These are phyloP conservation scores for Serendipita sp. DNA, from an alignment of 768 basidiomycete genomes.

Conservation along the genomic window DNA sequence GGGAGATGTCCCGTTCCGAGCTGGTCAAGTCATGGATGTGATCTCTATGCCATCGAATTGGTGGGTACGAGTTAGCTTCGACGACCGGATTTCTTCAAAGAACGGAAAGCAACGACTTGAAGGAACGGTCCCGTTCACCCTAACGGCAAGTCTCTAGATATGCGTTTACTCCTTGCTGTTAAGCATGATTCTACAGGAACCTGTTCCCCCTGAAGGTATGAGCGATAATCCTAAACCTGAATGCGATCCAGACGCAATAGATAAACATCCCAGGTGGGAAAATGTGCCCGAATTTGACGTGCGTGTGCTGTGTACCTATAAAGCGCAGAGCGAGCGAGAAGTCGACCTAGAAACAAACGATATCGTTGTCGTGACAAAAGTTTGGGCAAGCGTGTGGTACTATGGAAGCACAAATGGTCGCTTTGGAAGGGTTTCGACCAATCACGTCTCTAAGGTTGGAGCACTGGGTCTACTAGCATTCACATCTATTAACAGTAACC, in stretches of 20 bases:
- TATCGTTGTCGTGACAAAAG: neutral
- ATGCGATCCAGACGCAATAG: neutral
- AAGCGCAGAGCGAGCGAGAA: neutral
- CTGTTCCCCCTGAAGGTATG: neutral
- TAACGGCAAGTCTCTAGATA: neutral
- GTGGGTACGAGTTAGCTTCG: neutral
- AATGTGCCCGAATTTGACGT: neutral
- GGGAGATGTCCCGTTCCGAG: neutral
- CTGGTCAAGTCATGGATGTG: neutral
- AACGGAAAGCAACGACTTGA: neutral
- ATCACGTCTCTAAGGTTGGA: neutral
- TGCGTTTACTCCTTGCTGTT: neutral
- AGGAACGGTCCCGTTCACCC: neutral
- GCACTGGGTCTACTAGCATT: neutral
- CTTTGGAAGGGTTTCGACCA: neutral
- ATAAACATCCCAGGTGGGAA: neutral
- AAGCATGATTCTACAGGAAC: neutral
- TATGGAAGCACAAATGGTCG: neutral
- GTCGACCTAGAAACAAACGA: neutral
- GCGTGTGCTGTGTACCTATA: neutral
- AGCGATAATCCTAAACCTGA: neutral
- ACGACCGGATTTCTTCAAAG: neutral
- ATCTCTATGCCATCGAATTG: neutral
- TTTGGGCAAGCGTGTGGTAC: neutral
- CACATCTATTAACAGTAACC: neutral